phyloP scores from a whole-genome alignment of 202 grass and related monocot genomes.

The Cymbopogon flexuosus region DNA sequence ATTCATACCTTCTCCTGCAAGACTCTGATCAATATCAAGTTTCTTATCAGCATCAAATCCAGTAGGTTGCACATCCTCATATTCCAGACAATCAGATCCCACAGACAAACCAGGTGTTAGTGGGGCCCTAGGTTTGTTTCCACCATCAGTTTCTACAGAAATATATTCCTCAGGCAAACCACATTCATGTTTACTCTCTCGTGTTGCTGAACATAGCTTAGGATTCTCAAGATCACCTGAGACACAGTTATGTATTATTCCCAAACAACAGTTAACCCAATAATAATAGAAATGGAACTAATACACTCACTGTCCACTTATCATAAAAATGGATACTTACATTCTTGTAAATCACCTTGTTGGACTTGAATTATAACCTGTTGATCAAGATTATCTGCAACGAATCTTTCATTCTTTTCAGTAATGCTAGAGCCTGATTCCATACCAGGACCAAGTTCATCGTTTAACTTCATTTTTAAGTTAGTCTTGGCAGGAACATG shows the following conservation, averaged over 20 bases:
- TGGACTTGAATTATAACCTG: not conserved
- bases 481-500: not conserved
- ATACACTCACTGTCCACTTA: not conserved
- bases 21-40: no score
- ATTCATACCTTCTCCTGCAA: no score
- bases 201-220: not conserved
- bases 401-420: not conserved
- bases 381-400: slow-evolving; percentile 11
- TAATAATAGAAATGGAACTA: not conserved
- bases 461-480: not conserved
- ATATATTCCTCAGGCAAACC: not conserved
- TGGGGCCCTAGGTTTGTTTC: no score
- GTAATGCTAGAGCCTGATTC: not conserved
- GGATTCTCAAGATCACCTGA: slow-evolving; percentile 18
- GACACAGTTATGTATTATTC: slow-evolving; percentile 20
- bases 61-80: no score
- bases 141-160: no score
- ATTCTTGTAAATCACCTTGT: slow-evolving; percentile 1
- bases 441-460: not conserved
- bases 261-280: slow-evolving; percentile 3
- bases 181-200: slow-evolving; percentile 10
- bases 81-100: no score
- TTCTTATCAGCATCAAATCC: no score
- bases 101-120: no score
- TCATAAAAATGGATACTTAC: slow-evolving; percentile 6